A percentile compares a stretch with the other conserved stretches of the same genome.
These are phyloP conservation scores for Boletus vermiculosoides DNA, from an alignment of 768 basidiomycete genomes.

Conservation along the genomic window DNA sequence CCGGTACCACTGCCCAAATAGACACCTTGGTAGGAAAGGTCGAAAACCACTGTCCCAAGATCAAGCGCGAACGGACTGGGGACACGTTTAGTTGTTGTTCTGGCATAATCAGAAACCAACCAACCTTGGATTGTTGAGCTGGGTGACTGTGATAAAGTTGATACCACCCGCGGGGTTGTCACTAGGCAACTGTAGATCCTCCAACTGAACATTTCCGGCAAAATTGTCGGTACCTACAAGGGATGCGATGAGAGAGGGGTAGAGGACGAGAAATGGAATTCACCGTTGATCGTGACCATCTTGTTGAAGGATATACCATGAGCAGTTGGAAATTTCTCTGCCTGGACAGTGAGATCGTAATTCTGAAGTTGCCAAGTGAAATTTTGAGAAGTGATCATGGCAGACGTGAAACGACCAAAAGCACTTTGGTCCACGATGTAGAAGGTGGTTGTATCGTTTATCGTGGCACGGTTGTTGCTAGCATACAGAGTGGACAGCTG, in stretches of 20 bases:
- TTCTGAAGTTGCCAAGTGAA: conserved; percentile 69
- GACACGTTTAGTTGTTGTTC: conserved; percentile 1
- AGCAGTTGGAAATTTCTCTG: conserved; percentile 63
- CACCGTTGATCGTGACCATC: conserved; percentile 54
- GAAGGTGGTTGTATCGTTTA: conserved; percentile 62
- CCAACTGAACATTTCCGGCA: conserved; percentile 49
- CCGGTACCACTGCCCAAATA: conserved; percentile 57
- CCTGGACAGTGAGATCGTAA: conserved; percentile 58
- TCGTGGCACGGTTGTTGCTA: conserved; percentile 52
- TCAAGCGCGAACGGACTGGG: conserved; percentile 64
- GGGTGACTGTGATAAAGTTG: conserved; percentile 56
- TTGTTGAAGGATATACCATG: conserved; percentile 68
- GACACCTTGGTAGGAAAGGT: conserved; percentile 55
- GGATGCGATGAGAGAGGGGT: not conserved
- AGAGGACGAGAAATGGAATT: conserved; percentile 4
- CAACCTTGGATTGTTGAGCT: conserved; percentile 58
- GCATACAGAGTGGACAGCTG: conserved; percentile 47
- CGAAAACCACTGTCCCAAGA: conserved; percentile 66
- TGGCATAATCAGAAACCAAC: not conserved
- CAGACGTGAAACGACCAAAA: conserved; percentile 59
- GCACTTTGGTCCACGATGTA: conserved; percentile 52
- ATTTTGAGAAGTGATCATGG: conserved; percentile 62
- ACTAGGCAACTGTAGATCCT: conserved; percentile 62
- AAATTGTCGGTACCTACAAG: conserved; percentile 59
- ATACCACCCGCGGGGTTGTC: conserved; percentile 69